Evolutionary conservation across 1,284 basidiomycete genomes (phyloP).

Genomic region (Sanguinoderma infundibulare): DNA sequence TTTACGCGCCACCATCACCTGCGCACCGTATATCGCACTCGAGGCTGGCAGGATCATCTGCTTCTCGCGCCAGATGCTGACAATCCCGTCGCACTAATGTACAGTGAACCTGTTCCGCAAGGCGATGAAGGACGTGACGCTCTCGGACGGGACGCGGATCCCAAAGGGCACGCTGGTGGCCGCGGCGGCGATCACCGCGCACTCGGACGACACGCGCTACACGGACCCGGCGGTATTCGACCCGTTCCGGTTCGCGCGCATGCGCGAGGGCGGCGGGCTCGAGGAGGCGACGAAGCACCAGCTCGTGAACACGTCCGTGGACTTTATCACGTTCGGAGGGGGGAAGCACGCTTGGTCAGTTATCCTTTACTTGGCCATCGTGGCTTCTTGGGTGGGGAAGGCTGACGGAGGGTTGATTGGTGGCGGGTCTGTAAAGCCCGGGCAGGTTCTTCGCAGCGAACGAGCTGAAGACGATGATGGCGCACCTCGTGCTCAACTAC

Average conservation of each 20-base stretch:
- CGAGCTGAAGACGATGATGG: conserved; percentile 32
- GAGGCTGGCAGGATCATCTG: too few relatives aligned
- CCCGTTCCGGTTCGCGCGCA: conserved; percentile 51
- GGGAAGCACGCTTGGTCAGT: conserved; percentile 38
- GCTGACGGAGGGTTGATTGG: neutral
- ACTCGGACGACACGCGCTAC: conserved; percentile 47
- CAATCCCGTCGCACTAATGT: too few relatives aligned
- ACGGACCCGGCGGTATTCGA: conserved; percentile 44
- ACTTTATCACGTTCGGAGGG: conserved; percentile 36
- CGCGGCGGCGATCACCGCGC: conserved; percentile 45
- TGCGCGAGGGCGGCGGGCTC: conserved; percentile 35
- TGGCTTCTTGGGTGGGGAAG: neutral
- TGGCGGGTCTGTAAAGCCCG: conserved; percentile 15
- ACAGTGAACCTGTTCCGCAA: conserved; percentile 30
- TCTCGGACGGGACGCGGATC: conserved; percentile 48
- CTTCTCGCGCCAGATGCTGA: neutral
- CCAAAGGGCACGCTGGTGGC: conserved; percentile 48
- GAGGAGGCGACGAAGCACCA: conserved; percentile 33
- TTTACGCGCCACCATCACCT: neutral
- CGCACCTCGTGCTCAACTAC: conserved; percentile 30
- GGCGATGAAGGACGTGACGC: conserved; percentile 40
- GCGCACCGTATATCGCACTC: too few relatives aligned
- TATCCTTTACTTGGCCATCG: neutral
- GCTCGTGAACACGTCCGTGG: conserved; percentile 32
- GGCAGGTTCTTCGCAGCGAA: conserved; percentile 32